Evolutionary conservation across 2,329 filamentous ascomycete genomes (phyloP), one percentile per base, ranked within the genome.

Genomic region (Exophiala dermatitidis): DNA sequence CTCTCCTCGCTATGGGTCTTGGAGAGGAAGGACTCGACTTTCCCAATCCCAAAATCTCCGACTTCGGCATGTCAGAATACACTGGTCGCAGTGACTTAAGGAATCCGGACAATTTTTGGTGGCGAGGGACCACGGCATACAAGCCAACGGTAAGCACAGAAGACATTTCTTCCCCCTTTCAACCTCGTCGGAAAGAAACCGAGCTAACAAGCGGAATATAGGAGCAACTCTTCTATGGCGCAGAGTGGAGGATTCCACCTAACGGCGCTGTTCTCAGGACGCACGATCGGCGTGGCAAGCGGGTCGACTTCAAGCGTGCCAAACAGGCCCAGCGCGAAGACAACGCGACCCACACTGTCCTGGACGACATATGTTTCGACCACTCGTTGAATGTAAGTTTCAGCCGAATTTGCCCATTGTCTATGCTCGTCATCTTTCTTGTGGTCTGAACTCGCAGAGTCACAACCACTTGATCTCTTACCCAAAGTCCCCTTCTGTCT

Each of bases 1-100:
- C 97, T 61, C 76, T 97, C 1, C 78, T 98, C 8, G 52, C 12
- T 51, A 52, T 34, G 50, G 42, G 5, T 48, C 45, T 12, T 19
- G 19, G 19, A 19, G 19, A 19, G 19, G 46, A 46, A n/a, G 46
- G 44, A 5, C 43, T 56, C 32, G 53, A 55, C 36, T 58, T 44
- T 9, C 54, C 53, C 10, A 36, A 43, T 28, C 41, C 44, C 10
- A 40, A 48, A 5, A 19, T 53, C 30, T 46, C 48, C 7, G 56
- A 53, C 36, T 57, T 36, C 28, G 55, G 55, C n/a, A 19, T 52
- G 29, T 37, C 51, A 9, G 41, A 31, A 26, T 53, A 53, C 34
- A 48, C 50, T 28, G 8, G 9, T 8, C 4, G 6, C 2, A 45
- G 40, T 9, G 48, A 50, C 19, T 6, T 8, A 2, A 46, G n/a